Evolutionary conservation across 768 basidiomycete species (phyloP).

Genomic region (Boletus sp.): DNA sequence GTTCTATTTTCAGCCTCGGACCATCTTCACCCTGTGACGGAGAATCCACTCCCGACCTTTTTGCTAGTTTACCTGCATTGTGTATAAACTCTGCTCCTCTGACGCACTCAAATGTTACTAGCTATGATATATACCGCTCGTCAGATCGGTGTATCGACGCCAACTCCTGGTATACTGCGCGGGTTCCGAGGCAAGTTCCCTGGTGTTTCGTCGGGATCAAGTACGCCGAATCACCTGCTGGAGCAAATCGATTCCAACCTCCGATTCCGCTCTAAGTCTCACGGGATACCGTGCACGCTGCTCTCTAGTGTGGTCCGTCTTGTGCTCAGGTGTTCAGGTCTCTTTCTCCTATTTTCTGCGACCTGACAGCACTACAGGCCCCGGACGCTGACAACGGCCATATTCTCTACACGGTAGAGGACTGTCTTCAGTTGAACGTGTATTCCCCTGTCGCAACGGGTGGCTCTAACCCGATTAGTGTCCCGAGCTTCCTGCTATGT

Average conservation of each 20-base stretch:
- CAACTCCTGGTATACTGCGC: constrained; percentile 9
- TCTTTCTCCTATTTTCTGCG: neutral
- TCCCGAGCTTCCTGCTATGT: constrained; percentile 12
- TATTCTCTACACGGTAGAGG: constrained; percentile 4
- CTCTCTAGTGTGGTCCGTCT: neutral
- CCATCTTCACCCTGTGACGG: too few relatives aligned
- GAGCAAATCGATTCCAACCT: constrained; percentile 4
- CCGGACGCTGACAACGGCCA: constrained; percentile 13
- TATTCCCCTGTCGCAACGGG: constrained; percentile 3
- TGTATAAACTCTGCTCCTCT: constrained; percentile 17
- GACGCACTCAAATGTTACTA: constrained; percentile 11
- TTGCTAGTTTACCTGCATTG: constrained; percentile 1
- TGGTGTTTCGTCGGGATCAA: constrained; percentile 15
- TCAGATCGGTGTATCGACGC: constrained; percentile 13
- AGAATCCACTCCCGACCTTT: neutral
- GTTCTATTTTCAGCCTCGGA: too few relatives aligned
- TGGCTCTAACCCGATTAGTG: neutral
- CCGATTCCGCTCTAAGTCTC: constrained; percentile 6
- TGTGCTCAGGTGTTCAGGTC: constrained; percentile 8
- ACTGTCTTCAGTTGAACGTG: constrained; percentile 13
- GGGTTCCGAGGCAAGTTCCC: constrained; percentile 16
- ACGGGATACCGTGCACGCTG: neutral
- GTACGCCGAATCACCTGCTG: constrained; percentile 7
- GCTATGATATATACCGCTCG: constrained; percentile 8
- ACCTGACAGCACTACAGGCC: neutral